These are phyloP conservation scores for Globisporangium megalacanthum DNA, from an alignment of 352 stramenopile species.

Conservation along the genomic window DNA sequence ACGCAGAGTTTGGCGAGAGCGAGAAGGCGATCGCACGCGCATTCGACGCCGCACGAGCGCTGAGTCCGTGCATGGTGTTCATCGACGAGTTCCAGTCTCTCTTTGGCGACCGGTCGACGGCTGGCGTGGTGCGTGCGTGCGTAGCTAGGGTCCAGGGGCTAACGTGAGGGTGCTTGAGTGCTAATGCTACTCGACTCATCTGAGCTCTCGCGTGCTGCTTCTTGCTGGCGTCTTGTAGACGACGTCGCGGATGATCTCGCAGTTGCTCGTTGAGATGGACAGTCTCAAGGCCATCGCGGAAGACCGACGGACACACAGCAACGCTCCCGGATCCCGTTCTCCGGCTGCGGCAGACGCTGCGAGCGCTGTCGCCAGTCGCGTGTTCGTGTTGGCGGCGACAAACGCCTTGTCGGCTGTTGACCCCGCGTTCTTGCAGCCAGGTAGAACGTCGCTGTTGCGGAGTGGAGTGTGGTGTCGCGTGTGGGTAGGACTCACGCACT, in stretches of 20 bases:
- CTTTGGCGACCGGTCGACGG: conserved; percentile 71
- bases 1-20: conserved; percentile 77
- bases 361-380: conserved; percentile 27
- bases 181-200: too few relatives aligned
- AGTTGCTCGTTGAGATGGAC: conserved; percentile 82
- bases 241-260: conserved; percentile 81
- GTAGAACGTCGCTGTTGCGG: conserved; percentile 9
- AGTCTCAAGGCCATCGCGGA: conserved; percentile 48
- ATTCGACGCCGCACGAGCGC: conserved; percentile 62
- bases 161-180: too few relatives aligned
- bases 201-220: too few relatives aligned
- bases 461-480: neutral
- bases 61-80: conserved; percentile 84
- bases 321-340: neutral
- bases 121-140: conserved; percentile 33
- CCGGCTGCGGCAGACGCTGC: neutral
- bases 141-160: too few relatives aligned
- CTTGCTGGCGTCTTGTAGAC: conserved; percentile 24
- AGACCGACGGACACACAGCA: conserved; percentile 11
- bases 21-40: conserved; percentile 70
- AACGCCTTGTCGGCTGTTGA: conserved; percentile 76
- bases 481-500: too few relatives aligned
- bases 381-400: conserved; percentile 81
- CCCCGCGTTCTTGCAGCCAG: conserved; percentile 75
- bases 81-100: conserved; percentile 87